Evolutionary conservation across 257 asterid species (phyloP).

Genomic region (Anisodus tanguticus): DNA sequence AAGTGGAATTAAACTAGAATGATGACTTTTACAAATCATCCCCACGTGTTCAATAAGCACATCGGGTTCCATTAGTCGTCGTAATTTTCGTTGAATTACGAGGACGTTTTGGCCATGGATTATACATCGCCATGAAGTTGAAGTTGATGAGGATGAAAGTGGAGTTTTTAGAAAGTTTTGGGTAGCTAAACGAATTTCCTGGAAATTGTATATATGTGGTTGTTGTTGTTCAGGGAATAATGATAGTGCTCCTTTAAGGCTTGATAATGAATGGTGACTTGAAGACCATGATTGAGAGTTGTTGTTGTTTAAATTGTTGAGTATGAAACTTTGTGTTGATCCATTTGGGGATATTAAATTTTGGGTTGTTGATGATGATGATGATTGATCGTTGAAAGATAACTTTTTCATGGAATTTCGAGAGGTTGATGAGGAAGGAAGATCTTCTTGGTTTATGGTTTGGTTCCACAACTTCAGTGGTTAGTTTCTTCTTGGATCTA

Average conservation of each 20-base stretch:
- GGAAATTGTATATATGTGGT: conserved; percentile 59
- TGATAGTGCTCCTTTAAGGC: conserved; percentile 53
- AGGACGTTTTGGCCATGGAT: conserved; percentile 54
- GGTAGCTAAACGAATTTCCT: conserved; percentile 71
- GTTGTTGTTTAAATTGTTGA: conserved; percentile 33
- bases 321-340: conserved; percentile 59
- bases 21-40: conserved; percentile 71
- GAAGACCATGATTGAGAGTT: conserved; percentile 47
- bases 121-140: conserved; percentile 74
- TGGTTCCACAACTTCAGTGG: conserved; percentile 43
- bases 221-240: conserved; percentile 55
- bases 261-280: conserved; percentile 43
- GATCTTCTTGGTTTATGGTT: conserved; percentile 27
- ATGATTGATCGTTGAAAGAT: conserved; percentile 26
- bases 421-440: conserved; percentile 42
- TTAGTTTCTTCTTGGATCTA: too few relatives aligned
- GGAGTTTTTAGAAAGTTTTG: conserved; percentile 55
- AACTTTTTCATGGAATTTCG: conserved; percentile 38
- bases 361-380: conserved; percentile 44
- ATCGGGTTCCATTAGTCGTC: conserved; percentile 59
- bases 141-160: conserved; percentile 57
- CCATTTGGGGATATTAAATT: conserved; percentile 55
- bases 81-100: conserved; percentile 67
- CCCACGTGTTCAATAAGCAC: conserved; percentile 64
- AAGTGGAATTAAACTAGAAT: conserved; percentile 74